These are phyloP conservation scores for Fragaria nilgerrensis DNA, from an alignment of 306 rosid genomes.

Conservation along the genomic window DNA sequence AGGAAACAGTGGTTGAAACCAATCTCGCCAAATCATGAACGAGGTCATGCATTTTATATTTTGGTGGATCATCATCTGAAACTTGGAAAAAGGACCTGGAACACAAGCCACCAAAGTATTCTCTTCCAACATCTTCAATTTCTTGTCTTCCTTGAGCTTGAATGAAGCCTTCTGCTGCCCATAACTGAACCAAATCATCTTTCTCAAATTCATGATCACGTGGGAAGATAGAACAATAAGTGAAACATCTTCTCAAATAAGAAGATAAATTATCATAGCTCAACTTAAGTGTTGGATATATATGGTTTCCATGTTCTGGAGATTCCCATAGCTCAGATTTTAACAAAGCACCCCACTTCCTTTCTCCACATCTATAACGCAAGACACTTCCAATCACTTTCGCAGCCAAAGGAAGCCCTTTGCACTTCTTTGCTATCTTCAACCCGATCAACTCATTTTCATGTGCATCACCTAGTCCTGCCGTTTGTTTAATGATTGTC, in stretches of 20 bases:
- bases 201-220: background rate
- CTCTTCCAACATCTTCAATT: constrained; percentile 23
- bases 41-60: constrained; percentile 25
- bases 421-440: background rate
- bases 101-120: constrained; percentile 15
- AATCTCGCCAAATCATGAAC: constrained; percentile 23
- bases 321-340: background rate
- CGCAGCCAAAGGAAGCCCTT: background rate
- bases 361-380: background rate
- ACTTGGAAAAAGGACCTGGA: constrained; percentile 10
- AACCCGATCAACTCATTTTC: constrained; percentile 20
- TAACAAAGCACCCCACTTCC: background rate
- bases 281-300: constrained; percentile 10
- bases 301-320: background rate
- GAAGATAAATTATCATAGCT: constrained; percentile 24
- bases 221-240: constrained; percentile 28
- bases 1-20: constrained; percentile 13
- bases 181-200: constrained; percentile 28
- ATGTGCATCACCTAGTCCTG: constrained; percentile 17
- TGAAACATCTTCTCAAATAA: constrained; percentile 22
- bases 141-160: constrained; percentile 9
- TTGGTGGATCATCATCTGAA: background rate
- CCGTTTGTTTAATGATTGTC: constrained; percentile 5
- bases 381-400: constrained; percentile 4
- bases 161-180: constrained; percentile 31